A percentile compares a stretch with the other conserved stretches of the same genome.
These are phyloP conservation scores for Ascochyta lentis DNA, from an alignment of 2,329 filamentous ascomycete species.

Conservation along the genomic window DNA sequence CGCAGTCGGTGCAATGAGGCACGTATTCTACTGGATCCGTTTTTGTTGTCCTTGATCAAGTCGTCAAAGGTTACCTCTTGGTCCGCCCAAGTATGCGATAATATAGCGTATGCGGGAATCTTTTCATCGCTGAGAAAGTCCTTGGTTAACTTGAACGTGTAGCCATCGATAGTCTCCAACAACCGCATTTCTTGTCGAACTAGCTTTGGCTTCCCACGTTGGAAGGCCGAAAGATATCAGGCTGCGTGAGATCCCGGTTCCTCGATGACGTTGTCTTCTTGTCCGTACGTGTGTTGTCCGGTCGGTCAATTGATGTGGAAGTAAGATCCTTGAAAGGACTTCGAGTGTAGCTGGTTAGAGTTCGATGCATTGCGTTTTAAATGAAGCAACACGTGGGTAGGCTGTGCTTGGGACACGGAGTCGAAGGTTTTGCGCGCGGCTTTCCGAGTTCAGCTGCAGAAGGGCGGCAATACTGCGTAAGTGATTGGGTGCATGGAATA, in stretches of 20 bases:
- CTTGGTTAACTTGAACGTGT: slow-evolving; percentile 11
- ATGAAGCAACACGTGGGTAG: neutral
- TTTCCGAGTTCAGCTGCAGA: neutral
- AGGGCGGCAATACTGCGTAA: slow-evolving; percentile 6
- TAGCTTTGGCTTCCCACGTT: neutral
- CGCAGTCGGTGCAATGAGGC: neutral
- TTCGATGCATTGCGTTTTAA: neutral
- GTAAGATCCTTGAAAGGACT: neutral
- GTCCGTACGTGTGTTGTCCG: neutral
- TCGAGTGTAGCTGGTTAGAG: neutral
- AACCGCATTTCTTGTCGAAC: slow-evolving; percentile 15
- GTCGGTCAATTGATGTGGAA: neutral
- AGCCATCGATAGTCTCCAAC: slow-evolving; percentile 12
- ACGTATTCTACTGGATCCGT: neutral
- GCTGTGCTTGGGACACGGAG: neutral
- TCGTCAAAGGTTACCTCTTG: slow-evolving; percentile 21
- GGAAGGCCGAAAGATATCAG: neutral
- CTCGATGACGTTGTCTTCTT: neutral
- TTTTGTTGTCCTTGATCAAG: slow-evolving; percentile 2
- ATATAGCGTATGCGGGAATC: slow-evolving; percentile 21
- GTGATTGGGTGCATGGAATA: slow-evolving; percentile 3
- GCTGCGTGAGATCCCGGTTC: too few relatives aligned
- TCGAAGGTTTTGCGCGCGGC: neutral
- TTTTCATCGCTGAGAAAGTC: neutral
- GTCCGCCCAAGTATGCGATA: slow-evolving; percentile 25